Percentiles rank a stretch among this genome's conserved stretches.
phyloP scores from a whole-genome alignment of 805 yeast species.

The Pichia cephalocereana region DNA sequence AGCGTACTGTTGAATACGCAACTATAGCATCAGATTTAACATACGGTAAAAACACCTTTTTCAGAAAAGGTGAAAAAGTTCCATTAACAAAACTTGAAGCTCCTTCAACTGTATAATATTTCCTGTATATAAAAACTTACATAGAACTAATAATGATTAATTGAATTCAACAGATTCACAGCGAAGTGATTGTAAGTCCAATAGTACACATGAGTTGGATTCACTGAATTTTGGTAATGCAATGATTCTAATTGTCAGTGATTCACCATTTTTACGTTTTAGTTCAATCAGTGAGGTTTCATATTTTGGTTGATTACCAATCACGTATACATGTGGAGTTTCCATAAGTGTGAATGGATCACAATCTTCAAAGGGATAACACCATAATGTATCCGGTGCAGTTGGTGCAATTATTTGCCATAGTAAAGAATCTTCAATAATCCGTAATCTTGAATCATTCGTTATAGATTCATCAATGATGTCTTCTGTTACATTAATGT shows the following conservation, averaged over 20 bases:
- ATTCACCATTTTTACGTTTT: slow-evolving; percentile 24
- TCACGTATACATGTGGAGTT: slow-evolving; percentile 79
- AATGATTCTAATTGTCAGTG: slow-evolving; percentile 39
- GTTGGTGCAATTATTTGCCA: slow-evolving; percentile 93
- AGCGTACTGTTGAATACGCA: slow-evolving; percentile 37
- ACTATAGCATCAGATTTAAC: slow-evolving; percentile 45
- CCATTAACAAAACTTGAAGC: slow-evolving; percentile 23
- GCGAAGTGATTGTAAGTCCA: slow-evolving; percentile 50
- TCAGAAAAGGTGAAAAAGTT: slow-evolving; percentile 24
- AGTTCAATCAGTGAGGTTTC: slow-evolving; percentile 35
- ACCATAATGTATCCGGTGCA: slow-evolving; percentile 90
- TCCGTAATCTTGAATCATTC: slow-evolving; percentile 32
- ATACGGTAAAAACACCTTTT: slow-evolving; percentile 46
- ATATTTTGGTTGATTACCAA: slow-evolving; percentile 71
- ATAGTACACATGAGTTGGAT: slow-evolving; percentile 55
- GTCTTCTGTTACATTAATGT: slow-evolving; percentile 22
- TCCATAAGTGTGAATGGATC: slow-evolving; percentile 81
- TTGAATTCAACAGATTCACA: slow-evolving; percentile 38
- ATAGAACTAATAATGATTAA: background rate
- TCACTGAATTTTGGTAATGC: slow-evolving; percentile 62
- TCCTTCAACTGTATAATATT: background rate
- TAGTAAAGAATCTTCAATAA: slow-evolving; percentile 57
- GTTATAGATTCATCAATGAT: slow-evolving; percentile 19
- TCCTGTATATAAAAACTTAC: background rate
- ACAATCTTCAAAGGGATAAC: slow-evolving; percentile 65